Conservation (phyloP, 2,329 filamentous ascomycete species). For the Cadophora sp. region DNA sequence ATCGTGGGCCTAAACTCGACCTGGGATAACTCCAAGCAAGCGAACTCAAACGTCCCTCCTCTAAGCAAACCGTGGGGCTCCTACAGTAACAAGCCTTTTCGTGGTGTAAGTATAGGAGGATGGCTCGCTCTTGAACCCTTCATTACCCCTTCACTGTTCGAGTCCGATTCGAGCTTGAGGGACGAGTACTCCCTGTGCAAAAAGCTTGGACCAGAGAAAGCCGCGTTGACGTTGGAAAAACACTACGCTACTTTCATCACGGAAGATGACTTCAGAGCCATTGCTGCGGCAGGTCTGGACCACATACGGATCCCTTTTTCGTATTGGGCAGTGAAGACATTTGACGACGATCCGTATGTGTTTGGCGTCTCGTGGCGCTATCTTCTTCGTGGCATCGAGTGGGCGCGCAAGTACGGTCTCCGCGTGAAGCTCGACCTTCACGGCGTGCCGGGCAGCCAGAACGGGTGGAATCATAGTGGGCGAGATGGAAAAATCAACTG, state of each 20-base stretch:
- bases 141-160: conserved; percentile 91
- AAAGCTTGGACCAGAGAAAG: conserved; percentile 70
- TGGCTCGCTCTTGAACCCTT: conserved; percentile 95
- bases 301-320: conserved; percentile 96
- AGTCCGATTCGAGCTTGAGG: conserved; percentile 59
- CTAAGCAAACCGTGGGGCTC: conserved; percentile 76
- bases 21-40: conserved; percentile 82
- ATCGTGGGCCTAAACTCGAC: conserved; percentile 85
- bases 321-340: conserved; percentile 92
- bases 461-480: conserved; percentile 97
- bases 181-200: conserved; percentile 86
- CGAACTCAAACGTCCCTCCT: conserved; percentile 81
- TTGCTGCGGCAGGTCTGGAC: conserved; percentile 86
- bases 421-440: conserved; percentile 94
- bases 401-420: conserved; percentile 88
- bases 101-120: conserved; percentile 91
- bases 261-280: conserved; percentile 82
- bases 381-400: conserved; percentile 90
- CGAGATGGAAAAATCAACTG: conserved; percentile 81
- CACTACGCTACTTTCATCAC: conserved; percentile 92
- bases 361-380: conserved; percentile 90
- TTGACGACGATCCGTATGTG: conserved; percentile 86
- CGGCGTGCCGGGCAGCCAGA: conserved; percentile 90
- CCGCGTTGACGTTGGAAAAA: conserved; percentile 75
- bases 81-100: conserved; percentile 79